Conservation (phyloP, 2,329 filamentous ascomycete genomes). For the Mariannaea elegans region DNA sequence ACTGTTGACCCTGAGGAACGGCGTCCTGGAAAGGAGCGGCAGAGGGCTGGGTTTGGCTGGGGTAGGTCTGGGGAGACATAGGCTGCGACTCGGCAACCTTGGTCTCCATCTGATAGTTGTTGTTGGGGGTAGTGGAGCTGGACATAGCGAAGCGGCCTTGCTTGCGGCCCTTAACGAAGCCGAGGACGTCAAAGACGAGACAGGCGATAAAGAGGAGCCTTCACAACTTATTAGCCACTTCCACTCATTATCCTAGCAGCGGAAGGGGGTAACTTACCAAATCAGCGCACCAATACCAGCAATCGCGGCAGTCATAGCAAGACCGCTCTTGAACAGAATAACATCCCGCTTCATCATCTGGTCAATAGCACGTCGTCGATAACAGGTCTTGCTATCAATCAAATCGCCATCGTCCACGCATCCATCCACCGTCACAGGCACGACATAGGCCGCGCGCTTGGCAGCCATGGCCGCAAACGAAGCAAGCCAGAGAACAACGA, state of each 20-base stretch:
- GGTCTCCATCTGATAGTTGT: constrained; percentile 47
- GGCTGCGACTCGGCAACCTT: constrained; percentile 42
- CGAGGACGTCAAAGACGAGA: constrained; percentile 47
- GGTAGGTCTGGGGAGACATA: constrained; percentile 31
- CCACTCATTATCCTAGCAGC: background rate
- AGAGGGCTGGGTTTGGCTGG: constrained; percentile 28
- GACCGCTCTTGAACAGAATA: constrained; percentile 48
- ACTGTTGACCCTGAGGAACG: constrained; percentile 32
- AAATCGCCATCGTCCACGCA: constrained; percentile 51
- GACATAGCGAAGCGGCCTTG: constrained; percentile 45
- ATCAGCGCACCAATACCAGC: constrained; percentile 56
- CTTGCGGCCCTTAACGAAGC: constrained; percentile 49
- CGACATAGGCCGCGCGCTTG: constrained; percentile 48
- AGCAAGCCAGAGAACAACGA: constrained; percentile 59
- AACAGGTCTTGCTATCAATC: constrained; percentile 51
- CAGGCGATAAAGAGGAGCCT: constrained; percentile 52
- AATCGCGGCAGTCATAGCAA: constrained; percentile 49
- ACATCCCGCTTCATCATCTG: constrained; percentile 34
- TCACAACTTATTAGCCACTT: constrained; percentile 3
- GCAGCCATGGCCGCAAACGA: constrained; percentile 53
- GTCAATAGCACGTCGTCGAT: background rate
- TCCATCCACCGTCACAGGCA: constrained; percentile 41
- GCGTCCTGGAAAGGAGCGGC: constrained; percentile 24
- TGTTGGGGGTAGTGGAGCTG: constrained; percentile 22
- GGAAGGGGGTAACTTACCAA: constrained; percentile 44